Percentiles rank a stretch among this genome's conserved stretches.
Evolutionary conservation across 2,329 filamentous ascomycete genomes (phyloP).

Genomic region (Venturia effusa): DNA sequence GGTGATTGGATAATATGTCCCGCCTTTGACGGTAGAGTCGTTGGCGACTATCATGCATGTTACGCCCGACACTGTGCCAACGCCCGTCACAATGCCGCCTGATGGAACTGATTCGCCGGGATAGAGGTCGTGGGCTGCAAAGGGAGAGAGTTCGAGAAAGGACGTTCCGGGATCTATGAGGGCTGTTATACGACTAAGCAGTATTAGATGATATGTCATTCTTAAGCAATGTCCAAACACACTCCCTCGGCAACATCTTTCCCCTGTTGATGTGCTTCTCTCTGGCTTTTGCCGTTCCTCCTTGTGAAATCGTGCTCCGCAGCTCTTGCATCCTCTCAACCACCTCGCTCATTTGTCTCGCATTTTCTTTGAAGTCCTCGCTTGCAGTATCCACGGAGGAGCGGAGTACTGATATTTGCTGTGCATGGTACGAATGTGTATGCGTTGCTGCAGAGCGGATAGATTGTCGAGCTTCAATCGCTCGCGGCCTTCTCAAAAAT

Average conservation of each 20-base stretch:
- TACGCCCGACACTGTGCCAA: constrained; percentile 83
- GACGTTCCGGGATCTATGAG: constrained; percentile 81
- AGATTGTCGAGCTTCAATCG: not conserved
- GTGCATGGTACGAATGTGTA: constrained; percentile 69
- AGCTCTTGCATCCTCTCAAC: constrained; percentile 58
- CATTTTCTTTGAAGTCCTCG: constrained; percentile 72
- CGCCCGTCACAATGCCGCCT: constrained; percentile 84
- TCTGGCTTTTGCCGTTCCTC: constrained; percentile 70
- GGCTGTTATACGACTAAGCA: constrained; percentile 57
- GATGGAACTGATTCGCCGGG: constrained; percentile 77
- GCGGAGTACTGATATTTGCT: constrained; percentile 69
- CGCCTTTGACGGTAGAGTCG: constrained; percentile 94
- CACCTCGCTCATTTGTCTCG: constrained; percentile 62
- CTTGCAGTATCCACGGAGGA: constrained; percentile 67
- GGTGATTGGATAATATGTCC: constrained; percentile 93
- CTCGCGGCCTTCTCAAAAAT: not conserved
- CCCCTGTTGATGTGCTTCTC: constrained; percentile 79
- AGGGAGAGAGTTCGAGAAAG: constrained; percentile 86
- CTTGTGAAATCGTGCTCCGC: constrained; percentile 59
- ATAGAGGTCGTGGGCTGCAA: constrained; percentile 81
- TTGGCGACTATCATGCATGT: constrained; percentile 91
- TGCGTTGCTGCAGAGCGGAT: constrained; percentile 53
- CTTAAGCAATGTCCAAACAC: constrained; percentile 12
- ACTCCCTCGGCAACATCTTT: constrained; percentile 89
- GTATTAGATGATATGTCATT: not conserved